Evolutionary conservation across 148 eudicot species (phyloP).

Genomic region (Pouteria glomerata): DNA sequence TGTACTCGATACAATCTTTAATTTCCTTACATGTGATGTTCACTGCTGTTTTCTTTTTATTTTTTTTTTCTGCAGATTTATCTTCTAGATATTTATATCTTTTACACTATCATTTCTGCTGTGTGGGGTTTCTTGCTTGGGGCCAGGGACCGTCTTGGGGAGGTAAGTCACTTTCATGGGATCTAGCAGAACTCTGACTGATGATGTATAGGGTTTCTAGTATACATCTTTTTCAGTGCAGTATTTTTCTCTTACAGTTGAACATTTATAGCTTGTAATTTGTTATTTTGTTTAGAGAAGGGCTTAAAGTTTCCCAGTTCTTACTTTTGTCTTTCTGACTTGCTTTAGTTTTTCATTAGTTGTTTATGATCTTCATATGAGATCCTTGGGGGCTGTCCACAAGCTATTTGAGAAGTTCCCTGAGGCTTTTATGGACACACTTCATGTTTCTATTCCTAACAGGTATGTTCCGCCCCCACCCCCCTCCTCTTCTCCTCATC

Average conservation of each 20-base stretch:
- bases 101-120: constrained; percentile 89
- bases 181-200: constrained; percentile 5
- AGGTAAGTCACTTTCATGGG: constrained; percentile 44
- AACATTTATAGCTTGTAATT: background rate
- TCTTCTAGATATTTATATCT: constrained; percentile 68
- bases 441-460: constrained; percentile 52
- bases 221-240: background rate
- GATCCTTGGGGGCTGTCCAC: constrained; percentile 90
- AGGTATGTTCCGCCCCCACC: constrained; percentile 35
- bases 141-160: constrained; percentile 97
- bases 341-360: background rate
- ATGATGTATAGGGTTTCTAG: background rate
- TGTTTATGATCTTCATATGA: constrained; percentile 49
- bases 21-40: background rate
- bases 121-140: constrained; percentile 91
- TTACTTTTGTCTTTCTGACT: background rate
- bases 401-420: constrained; percentile 93
- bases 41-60: background rate
- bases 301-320: background rate
- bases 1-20: background rate
- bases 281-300: background rate
- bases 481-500: background rate
- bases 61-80: constrained; percentile 61
- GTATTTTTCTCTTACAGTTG: background rate
- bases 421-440: constrained; percentile 67